These are phyloP conservation scores for Hanseniaspora meyeri DNA, from an alignment of 805 yeast genomes.

Conservation along the genomic window DNA sequence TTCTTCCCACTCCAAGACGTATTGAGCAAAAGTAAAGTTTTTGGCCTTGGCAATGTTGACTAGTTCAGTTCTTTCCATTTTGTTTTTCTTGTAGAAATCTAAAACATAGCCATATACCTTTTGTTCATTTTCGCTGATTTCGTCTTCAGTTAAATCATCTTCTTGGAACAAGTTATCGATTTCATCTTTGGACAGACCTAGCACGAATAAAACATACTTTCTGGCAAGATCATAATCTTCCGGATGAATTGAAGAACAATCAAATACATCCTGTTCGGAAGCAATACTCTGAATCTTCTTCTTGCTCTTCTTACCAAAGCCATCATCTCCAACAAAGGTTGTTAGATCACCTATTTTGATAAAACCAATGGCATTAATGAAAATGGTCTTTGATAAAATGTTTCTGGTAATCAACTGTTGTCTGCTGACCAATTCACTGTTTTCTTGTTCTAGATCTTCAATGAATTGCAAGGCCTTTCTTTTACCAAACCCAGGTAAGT, in stretches of 20 bases:
- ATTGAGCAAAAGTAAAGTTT: slow-evolving; percentile 13
- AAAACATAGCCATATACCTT: slow-evolving; percentile 3
- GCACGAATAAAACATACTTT: slow-evolving; percentile 49
- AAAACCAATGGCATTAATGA: slow-evolving; percentile 86
- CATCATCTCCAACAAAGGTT: slow-evolving; percentile 23
- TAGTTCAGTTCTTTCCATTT: slow-evolving; percentile 10
- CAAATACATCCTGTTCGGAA: slow-evolving; percentile 65
- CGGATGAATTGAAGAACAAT: slow-evolving; percentile 93
- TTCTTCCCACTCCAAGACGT: slow-evolving; percentile 12
- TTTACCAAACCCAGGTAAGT: slow-evolving; percentile 85
- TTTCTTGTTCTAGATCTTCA: slow-evolving; percentile 54
- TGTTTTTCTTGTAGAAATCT: slow-evolving; percentile 6
- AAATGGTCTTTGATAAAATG: slow-evolving; percentile 65
- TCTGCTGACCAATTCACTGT: slow-evolving; percentile 53
- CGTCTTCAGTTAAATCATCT: slow-evolving; percentile 10
- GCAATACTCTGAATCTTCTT: slow-evolving; percentile 26
- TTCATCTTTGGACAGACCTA: slow-evolving; percentile 9
- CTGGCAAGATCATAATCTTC: slow-evolving; percentile 93
- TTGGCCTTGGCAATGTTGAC: slow-evolving; percentile 11
- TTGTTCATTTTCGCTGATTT: slow-evolving; percentile 12
- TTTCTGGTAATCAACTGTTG: slow-evolving; percentile 74
- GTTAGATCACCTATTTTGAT: slow-evolving; percentile 52
- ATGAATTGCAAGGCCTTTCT: slow-evolving; percentile 83
- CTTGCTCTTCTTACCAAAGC: slow-evolving; percentile 26
- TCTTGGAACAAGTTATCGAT: slow-evolving; percentile 2